These are phyloP conservation scores for Tinospora cordifolia DNA, from an alignment of 164 flowering plant species.

Conservation along the genomic window DNA sequence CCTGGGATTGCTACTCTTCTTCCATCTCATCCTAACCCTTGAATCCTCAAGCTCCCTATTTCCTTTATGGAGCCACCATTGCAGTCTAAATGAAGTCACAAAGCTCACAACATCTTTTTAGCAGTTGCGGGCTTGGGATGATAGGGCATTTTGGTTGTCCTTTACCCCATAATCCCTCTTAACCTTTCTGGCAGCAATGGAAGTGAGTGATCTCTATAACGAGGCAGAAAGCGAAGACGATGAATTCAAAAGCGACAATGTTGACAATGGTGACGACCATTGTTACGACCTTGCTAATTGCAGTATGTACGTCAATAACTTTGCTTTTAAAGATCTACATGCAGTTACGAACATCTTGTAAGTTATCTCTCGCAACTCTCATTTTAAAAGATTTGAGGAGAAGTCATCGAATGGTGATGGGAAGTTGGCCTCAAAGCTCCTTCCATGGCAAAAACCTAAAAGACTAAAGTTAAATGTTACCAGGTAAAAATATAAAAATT, in stretches of 20 bases:
- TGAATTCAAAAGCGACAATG: constrained; percentile 19
- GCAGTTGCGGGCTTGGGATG: too few relatives aligned
- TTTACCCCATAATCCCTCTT: too few relatives aligned
- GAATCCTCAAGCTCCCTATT: too few relatives aligned
- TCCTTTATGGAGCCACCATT: too few relatives aligned
- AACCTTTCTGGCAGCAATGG: constrained; percentile 23
- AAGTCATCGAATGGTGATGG: constrained; percentile 59
- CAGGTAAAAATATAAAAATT: too few relatives aligned
- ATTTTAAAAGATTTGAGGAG: constrained; percentile 35
- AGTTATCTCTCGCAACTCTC: constrained; percentile 68
- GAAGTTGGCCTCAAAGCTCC: too few relatives aligned
- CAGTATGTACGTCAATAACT: constrained; percentile 46
- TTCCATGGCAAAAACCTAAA: too few relatives aligned
- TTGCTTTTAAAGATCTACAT: constrained; percentile 64
- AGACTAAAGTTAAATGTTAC: too few relatives aligned
- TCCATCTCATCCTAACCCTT: constrained; percentile 19
- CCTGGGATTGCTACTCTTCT: constrained; percentile 13
- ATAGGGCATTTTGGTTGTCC: too few relatives aligned
- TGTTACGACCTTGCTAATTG: constrained; percentile 16
- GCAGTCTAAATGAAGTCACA: too few relatives aligned
- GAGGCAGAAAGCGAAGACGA: constrained; percentile 16
- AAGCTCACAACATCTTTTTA: too few relatives aligned
- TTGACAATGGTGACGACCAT: constrained; percentile 5
- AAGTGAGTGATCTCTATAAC: constrained; percentile 58
- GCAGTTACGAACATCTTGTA: constrained; percentile 78